Evolutionary conservation across 2,329 filamentous ascomycete genomes (phyloP), one percentile per base, ranked within the genome.

Genomic region (Salinomyces thailandicus): DNA sequence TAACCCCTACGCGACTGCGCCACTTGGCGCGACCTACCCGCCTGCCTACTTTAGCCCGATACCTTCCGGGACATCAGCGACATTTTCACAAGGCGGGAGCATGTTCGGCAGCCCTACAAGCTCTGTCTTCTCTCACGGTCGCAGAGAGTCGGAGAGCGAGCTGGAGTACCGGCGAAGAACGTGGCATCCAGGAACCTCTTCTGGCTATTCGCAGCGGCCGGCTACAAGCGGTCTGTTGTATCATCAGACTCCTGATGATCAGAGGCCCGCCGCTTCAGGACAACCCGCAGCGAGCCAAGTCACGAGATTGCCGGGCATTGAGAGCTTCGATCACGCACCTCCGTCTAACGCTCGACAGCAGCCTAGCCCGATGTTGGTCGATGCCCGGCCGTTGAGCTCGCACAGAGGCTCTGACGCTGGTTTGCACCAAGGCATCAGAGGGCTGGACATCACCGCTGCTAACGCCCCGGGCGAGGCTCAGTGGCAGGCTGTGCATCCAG

Each of bases 311-410:
- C 87, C 87, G 1, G 86, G 87, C 11, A 95, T 95, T 47, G 85
- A 93, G 57, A 93, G 85, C 12, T 94, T 95, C 50, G 85, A 89
- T 52, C 79, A 84, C 38, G 67, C 83, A 16, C 80, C 77, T 17
- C 72, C 73, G 39, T 73, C 72, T 14, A 72, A 77, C 1, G 41
- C 58, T 68, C 71, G 75, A 33, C 75, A 79, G 31, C 71, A 72
- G 36, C 68, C 75, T 2, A 86, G 83, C 35, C 83, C 85, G 0
- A 87, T 91, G 83, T 73, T 81, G 53, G 62, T 86, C 7, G 85
- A 93, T 47, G 52, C 47, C 19, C 40, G 51, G 17, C 52, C 54
- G 16, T 41, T 45, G n/a, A 54, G 62, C 28, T 65, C 65, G 3
- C 57, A 20, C 58, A 72, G 50, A 36, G 62, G 43, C 20, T 62